Conservation (phyloP, 345 rosid species). For the Hibiscus trionum region DNA sequence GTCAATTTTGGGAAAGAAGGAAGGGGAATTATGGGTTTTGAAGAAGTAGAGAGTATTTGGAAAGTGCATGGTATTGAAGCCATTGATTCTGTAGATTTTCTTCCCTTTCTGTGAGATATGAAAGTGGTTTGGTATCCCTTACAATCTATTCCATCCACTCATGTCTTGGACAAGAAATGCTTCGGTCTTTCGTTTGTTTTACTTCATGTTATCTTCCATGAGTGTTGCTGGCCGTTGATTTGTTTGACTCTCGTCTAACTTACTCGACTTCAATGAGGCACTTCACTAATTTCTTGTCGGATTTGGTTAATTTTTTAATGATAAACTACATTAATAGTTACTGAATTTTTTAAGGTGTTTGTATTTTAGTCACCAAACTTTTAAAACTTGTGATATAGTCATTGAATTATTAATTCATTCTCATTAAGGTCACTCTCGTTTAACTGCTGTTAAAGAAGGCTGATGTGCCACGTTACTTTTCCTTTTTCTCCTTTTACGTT, state of each 20-base stretch:
- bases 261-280: no score
- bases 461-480: no score
- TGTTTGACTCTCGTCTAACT: not conserved
- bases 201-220: not conserved
- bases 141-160: constrained; percentile 12
- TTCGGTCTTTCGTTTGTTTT: not conserved
- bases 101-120: not conserved
- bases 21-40: constrained; percentile 27
- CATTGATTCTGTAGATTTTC: constrained; percentile 21
- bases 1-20: constrained; percentile 22
- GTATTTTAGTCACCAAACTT: no score
- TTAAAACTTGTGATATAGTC: no score
- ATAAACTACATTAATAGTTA: no score
- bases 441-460: no score
- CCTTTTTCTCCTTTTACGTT: no score
- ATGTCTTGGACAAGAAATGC: not conserved
- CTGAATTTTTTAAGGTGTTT: no score
- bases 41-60: constrained; percentile 17
- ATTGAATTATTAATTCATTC: no score
- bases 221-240: not conserved
- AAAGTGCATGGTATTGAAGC: constrained; percentile 41
- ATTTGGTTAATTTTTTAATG: no score
- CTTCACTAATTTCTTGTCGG: no score
- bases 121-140: not conserved
- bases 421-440: no score